phyloP scores from a whole-genome alignment of 352 stramenopile genomes.

The Pythium myriotylum region DNA sequence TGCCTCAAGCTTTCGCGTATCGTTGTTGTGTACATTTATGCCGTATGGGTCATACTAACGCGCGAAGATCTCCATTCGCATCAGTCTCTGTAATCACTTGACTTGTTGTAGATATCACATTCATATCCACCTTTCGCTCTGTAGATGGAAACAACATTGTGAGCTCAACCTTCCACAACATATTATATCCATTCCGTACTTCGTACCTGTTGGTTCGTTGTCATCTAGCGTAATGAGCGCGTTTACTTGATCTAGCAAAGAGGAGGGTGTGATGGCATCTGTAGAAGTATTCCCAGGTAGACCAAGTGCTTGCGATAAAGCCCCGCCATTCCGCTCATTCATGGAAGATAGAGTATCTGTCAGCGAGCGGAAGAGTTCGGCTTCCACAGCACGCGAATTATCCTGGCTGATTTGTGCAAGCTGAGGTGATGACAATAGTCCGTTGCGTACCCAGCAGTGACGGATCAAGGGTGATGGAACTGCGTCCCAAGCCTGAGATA shows the following conservation, averaged over 20 bases:
- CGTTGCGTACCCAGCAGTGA: constrained; percentile 32
- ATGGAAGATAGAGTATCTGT: constrained; percentile 11
- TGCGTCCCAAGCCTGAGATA: constrained; percentile 23
- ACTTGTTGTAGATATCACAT: background rate
- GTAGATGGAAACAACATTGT: background rate
- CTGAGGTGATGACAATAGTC: constrained; percentile 23
- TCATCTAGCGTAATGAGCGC: constrained; percentile 31
- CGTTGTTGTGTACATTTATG: background rate
- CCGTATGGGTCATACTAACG: constrained; percentile 23
- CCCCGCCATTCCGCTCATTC: constrained; percentile 14
- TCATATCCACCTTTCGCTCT: constrained; percentile 30
- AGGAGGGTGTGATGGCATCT: background rate
- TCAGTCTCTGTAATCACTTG: constrained; percentile 30
- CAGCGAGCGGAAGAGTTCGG: constrained; percentile 27
- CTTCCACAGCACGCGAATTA: constrained; percentile 27
- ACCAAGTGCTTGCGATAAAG: constrained; percentile 17
- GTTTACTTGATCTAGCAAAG: constrained; percentile 26
- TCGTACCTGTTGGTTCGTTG: constrained; percentile 27
- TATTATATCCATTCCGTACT: background rate
- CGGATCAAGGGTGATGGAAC: constrained; percentile 27
- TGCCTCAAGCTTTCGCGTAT: too few relatives aligned
- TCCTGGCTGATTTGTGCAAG: constrained; percentile 31
- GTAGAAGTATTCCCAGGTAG: background rate
- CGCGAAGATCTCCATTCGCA: constrained; percentile 28
- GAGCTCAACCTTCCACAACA: background rate